Conservation (phyloP, 179 eudicot genomes). For the Heliamphora pulchella region DNA sequence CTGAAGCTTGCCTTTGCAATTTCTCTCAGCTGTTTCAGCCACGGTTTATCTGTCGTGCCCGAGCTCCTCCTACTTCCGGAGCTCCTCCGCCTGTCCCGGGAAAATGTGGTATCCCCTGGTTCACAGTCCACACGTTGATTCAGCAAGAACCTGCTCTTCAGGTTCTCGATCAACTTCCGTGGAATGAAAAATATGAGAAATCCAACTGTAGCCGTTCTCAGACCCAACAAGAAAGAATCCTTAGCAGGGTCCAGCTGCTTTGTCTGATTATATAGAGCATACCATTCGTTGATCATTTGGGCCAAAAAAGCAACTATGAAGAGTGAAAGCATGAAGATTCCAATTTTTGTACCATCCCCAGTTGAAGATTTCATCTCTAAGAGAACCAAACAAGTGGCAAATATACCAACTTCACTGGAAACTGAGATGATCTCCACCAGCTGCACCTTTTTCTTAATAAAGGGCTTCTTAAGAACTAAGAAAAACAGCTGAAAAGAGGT, state of each 20-base stretch:
- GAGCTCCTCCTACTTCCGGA: conserved; percentile 42
- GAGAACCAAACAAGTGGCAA: conserved; percentile 41
- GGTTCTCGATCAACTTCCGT: conserved; percentile 32
- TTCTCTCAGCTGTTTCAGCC: conserved; percentile 75
- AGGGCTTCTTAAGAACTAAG: conserved; percentile 80
- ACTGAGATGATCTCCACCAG: conserved; percentile 74
- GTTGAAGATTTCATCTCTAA: conserved; percentile 30
- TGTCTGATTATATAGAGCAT: conserved; percentile 56
- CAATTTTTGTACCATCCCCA: conserved; percentile 34
- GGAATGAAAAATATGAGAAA: conserved; percentile 46
- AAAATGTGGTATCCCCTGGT: conserved; percentile 21
- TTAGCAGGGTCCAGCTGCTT: conserved; percentile 47
- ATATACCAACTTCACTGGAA: conserved; percentile 51
- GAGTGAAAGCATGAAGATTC: conserved; percentile 51
- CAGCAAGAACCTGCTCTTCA: conserved; percentile 29
- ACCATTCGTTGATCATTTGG: conserved; percentile 65
- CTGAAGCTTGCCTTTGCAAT: conserved; percentile 64
- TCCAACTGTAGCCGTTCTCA: conserved; percentile 48
- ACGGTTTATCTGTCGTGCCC: conserved; percentile 46
- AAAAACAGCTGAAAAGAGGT: conserved; percentile 86
- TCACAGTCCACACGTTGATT: conserved; percentile 21
- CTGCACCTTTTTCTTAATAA: conserved; percentile 82
- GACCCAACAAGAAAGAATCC: conserved; percentile 41
- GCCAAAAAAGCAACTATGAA: conserved; percentile 49
- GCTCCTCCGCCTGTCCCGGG: conserved; percentile 28